Evolutionary conservation across 371 early-diverging fungal genomes (phyloP), one percentile per base, ranked within the genome.

Genomic region (Mucor piriformis): DNA sequence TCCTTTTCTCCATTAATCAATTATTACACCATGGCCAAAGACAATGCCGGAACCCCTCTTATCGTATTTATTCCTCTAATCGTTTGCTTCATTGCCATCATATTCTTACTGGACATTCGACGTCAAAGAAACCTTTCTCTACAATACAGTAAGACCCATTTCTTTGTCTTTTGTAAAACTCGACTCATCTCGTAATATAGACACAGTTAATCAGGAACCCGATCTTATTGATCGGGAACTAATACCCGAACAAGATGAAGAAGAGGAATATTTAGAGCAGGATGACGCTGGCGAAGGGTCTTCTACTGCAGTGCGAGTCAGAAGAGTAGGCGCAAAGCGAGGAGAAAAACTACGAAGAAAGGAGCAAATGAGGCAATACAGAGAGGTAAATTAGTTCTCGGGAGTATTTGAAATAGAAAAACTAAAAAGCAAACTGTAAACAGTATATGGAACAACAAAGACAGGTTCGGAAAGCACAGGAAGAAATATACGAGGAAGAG

Each of bases 311-410:
- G 55, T 70, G 3, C 70, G 73, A 3, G 60, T 81, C 6, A 75
- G 63, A 54, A 77, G 70, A 56, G 66, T 82, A 33, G 84, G 84
- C n/a, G 82, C 79, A 43, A 83, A 83, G 52, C 66, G 73, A 56
- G 84, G 79, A 0, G 79, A 82, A 42, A 82, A 79, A 48, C 35
- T 83, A 32, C 69, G 65, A 23, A 66, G 81, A 57, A 83, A 82
- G 50, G 82, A 83, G 51, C 77, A 80, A 32, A 80, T 75, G 79
- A 69, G 84, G 44, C 81, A 77, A 21, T 83, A 83, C 52, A 69
- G 70, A 32, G 82, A 82, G 46, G 46, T 46, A 46, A n/a, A n/a
- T n/a, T 13, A 11, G 6, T 16, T 21, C 18, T 21, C 24, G 21
- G 21, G 20, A 42, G 18, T 18, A 20, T 42, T 37, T 11, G 13